Evolutionary conservation across 495 filamentous ascomycete species (phyloP), one percentile per base, ranked within the genome.

Genomic region (Penicillium steckii): DNA sequence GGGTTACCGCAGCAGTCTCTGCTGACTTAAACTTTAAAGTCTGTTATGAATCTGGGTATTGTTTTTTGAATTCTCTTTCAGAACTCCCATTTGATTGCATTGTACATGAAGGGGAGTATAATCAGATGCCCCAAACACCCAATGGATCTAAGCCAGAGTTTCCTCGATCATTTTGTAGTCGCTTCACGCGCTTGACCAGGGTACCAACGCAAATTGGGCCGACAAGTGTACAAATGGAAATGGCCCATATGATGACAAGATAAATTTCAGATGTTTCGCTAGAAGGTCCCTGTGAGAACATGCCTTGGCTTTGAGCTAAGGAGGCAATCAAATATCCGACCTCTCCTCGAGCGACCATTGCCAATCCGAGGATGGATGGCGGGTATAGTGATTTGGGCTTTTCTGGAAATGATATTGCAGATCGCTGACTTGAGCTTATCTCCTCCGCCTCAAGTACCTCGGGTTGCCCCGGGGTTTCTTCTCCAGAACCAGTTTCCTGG

Each of bases 251-350:
- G 0, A 86, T 78, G 7, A 90, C 70, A 3, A 91, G 67, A 57
- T 87, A 92, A 4, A 80, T 67, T 13, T 82, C 74, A 0, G 73
- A 70, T 2, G 49, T 53, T 2, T 41, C 61, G 1, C 46, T 35
- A 1, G 60, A 56, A 0, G 60, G 33, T 4, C 54, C 52, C 0
- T 51, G 48, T 4, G 54, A 53, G 18, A 87, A 85, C n/a, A 85
- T 75, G 0, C 83, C 80, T 21, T 78, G 62, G 9, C 76, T 79
- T 46, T 86, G 69, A 0, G 85, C 86, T 3, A 90, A 65, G 3
- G 87, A 84, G 5, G 87, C 84, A 51, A 94, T 88, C 18, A 93
- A 68, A 48, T 90, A 89, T 0, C 88, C 88, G 22, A 93, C 86
- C 61, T 95, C 89, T 3, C 89, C 89, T 27, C 88, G 78, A 0